Conservation (phyloP, 768 basidiomycete genomes). For the Mycena metata region DNA sequence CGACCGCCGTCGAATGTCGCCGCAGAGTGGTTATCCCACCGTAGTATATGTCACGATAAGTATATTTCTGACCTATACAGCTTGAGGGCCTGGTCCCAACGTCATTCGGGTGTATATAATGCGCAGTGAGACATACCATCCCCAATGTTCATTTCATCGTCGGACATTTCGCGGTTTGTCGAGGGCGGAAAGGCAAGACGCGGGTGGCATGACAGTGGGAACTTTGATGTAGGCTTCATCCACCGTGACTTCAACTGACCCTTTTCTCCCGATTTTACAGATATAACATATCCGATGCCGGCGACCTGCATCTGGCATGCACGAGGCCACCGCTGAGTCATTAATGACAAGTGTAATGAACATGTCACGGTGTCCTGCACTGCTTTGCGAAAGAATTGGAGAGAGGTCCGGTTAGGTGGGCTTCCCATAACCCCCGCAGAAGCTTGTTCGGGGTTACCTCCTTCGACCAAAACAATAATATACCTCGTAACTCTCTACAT, state of each 20-base stretch:
- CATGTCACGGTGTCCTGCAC: conserved; percentile 37
- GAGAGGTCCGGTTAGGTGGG: conserved; percentile 34
- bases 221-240: no score
- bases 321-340: conserved; percentile 36
- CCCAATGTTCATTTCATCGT: no score
- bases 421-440: conserved; percentile 34
- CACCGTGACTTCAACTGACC: conserved; percentile 38
- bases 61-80: no score
- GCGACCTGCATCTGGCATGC: conserved; percentile 30
- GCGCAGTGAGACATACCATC: no score
- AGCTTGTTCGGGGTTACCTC: conserved; percentile 31
- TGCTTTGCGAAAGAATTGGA: conserved; percentile 28
- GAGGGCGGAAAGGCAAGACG: no score
- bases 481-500: conserved; percentile 69
- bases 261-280: conserved; percentile 20
- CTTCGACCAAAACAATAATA: conserved; percentile 52
- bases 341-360: conserved; percentile 41
- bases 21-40: no score
- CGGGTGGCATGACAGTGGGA: no score
- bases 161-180: no score
- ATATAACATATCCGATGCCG: conserved; percentile 31
- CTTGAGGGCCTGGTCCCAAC: no score
- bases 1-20: no score
- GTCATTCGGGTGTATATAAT: no score
- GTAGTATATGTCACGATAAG: no score